These are phyloP conservation scores for Neonothopanus nambi DNA, from an alignment of 1,284 basidiomycete genomes.

Conservation along the genomic window DNA sequence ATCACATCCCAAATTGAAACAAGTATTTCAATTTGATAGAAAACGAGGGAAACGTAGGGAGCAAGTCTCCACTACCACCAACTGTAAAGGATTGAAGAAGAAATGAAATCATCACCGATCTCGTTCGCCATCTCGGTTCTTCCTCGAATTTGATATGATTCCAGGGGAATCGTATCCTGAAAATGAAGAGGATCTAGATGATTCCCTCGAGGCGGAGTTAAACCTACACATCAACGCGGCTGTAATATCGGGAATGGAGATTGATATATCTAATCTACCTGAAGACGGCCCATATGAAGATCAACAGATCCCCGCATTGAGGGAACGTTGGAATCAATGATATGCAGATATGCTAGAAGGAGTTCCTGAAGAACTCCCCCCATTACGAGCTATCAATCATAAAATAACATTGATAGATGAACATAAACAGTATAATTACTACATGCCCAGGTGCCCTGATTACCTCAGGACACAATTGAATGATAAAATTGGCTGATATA, in stretches of 20 bases:
- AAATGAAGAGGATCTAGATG: no score
- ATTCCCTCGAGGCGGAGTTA: not conserved
- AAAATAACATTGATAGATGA: slow-evolving; percentile 27
- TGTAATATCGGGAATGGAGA: not conserved
- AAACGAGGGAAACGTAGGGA: not conserved
- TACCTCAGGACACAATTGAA: slow-evolving; percentile 16
- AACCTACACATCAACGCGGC: not conserved
- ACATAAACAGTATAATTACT: slow-evolving; percentile 23
- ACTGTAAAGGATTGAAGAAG: not conserved
- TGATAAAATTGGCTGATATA: slow-evolving; percentile 26
- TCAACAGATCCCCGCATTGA: slow-evolving; percentile 19
- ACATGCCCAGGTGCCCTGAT: slow-evolving; percentile 24
- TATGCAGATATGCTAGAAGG: slow-evolving; percentile 3
- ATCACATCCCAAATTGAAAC: not conserved
- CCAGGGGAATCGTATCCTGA: no score
- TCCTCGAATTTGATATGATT: not conserved
- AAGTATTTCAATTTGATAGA: not conserved
- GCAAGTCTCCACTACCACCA: not conserved
- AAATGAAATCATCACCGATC: not conserved
- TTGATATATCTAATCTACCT: not conserved
- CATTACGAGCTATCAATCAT: slow-evolving; percentile 26
- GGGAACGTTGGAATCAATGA: slow-evolving; percentile 23
- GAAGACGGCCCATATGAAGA: slow-evolving; percentile 2
- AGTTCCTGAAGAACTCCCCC: slow-evolving; percentile 17
- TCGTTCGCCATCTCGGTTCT: not conserved